Base-by-base conservation (phyloP, 106 monocot species). In the Dioscorea zingiberensis region DNA sequence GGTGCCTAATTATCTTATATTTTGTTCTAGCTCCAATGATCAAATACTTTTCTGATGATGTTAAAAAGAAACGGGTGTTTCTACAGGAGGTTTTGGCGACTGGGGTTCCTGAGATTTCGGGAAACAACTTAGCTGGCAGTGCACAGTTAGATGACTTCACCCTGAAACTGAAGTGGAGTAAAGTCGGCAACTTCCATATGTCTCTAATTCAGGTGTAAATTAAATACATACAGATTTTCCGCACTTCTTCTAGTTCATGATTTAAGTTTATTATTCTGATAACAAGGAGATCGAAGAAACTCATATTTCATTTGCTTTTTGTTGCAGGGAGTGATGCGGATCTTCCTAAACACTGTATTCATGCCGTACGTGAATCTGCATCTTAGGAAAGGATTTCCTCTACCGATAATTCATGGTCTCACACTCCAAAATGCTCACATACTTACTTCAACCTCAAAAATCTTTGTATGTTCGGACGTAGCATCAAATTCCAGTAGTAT, bases 131-230 rank as follows among this genome's bases (percentile, higher is more conserved):
- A 69, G 74, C 68, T 47, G 84, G 88, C 67, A 62, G 65, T 70
- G 80, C 78, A 60, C 61, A 60, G 25, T 68, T 92, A 55, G 76
- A 88, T 25, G 77, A 84, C 29, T 92, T 97, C 73, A 60, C 81
- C 63, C 70, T 97, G 44, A 67, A 54, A 38, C 68, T 92, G 67
- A 97, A 92, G 75, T 97, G 97, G 97, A 97, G 97, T 66, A 71
- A 86, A 48, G 73, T 97, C 29, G 97, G 97, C 8, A 82, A 88
- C 68, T 91, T 97, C 48, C 79, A 84, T 29, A 81, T 97, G 85
- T 77, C 48, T 77, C 74, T 89, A 46, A 84, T 91, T 76, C 83
- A 88, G 91, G 97, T 97, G 81, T 12, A 2, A 19, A 51, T 17
- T 10, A 8, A 18, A 3, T 14, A 26, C 17, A 2, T 26, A 18